Conservation (phyloP, 768 basidiomycete species). For the Macrolepiota dolichaula region DNA sequence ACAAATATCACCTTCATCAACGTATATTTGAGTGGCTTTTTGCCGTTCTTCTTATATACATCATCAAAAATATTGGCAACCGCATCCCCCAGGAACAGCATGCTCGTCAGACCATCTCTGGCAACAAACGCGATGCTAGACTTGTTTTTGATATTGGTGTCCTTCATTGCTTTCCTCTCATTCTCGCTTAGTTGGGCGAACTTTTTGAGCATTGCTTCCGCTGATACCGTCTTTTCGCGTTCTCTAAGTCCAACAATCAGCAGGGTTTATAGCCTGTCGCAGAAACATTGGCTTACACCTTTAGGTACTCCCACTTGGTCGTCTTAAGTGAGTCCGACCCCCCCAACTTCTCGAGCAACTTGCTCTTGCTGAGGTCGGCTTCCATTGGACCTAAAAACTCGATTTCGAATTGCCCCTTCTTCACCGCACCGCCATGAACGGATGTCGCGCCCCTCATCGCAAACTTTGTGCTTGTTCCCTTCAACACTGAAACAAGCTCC, state of each 20-base stretch:
- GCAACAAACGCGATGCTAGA: not conserved
- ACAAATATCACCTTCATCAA: not conserved
- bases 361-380: not conserved
- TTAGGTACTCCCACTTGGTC: not conserved
- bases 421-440: not conserved
- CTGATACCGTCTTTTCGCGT: not conserved
- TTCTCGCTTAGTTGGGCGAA: not conserved
- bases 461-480: not conserved
- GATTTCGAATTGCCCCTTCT: not conserved
- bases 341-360: not conserved
- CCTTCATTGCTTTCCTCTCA: not conserved
- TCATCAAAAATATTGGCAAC: not conserved
- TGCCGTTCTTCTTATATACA: not conserved
- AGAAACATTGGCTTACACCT: not conserved
- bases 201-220: not conserved
- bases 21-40: not conserved
- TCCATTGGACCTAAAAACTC: not conserved
- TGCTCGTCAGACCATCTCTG: not conserved
- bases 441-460: not conserved
- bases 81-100: not conserved
- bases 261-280: not conserved
- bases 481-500: not conserved
- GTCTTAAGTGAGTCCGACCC: not conserved
- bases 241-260: not conserved
- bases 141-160: not conserved